Evolutionary conservation across 2,329 filamentous ascomycete genomes (phyloP), one percentile per base, ranked within the genome.

Genomic region (Clathrospora elynae): DNA sequence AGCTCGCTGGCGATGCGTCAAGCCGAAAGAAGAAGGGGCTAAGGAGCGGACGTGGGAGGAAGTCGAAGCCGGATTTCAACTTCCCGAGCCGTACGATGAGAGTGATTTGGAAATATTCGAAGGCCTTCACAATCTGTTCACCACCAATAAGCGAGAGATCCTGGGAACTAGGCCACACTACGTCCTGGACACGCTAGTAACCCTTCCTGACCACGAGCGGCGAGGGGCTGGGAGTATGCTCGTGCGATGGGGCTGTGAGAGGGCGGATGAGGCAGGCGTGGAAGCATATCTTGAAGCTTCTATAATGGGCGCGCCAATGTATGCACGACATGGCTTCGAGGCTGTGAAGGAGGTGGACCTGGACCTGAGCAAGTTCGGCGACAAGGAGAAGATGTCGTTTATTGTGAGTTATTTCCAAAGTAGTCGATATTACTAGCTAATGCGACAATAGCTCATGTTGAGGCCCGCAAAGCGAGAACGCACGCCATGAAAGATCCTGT

Each of bases 231-330:
- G 67, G 0, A 54, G 53, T 6, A 50, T 65, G 62, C 37, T 71
- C 10, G 47, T 70, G 11, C 24, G 51, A 6, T 68, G 65, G 65
- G 67, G 67, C 0, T 51, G 55, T 8, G 59, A 60, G 14, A 58
- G 48, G 25, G 67, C 66, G 12, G 66, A 71, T 36, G 54, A 64
- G 38, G 50, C 35, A 6, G 61, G 61, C 2, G 52, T 68, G 7
- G 61, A 66, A 22, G 48, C 51, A 0, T 71, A 65, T 53, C 32
- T 71, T 12, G 66, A 69, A 40, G 62, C 66, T 10, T 67, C 57
- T 38, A 49, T 46, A 3, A 65, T 68, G 57, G 67, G 65, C 2
- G 55, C 49, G 35, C 61, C 61, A 3, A 47, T 71, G 47, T 71
- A 71, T 54, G 54, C 56, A 34, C 49, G 57, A 18, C 59, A 53